Evolutionary conservation across 2,329 filamentous ascomycete species (phyloP), one percentile per base, ranked within the genome.

Genomic region (Plectosphaerella plurivora): DNA sequence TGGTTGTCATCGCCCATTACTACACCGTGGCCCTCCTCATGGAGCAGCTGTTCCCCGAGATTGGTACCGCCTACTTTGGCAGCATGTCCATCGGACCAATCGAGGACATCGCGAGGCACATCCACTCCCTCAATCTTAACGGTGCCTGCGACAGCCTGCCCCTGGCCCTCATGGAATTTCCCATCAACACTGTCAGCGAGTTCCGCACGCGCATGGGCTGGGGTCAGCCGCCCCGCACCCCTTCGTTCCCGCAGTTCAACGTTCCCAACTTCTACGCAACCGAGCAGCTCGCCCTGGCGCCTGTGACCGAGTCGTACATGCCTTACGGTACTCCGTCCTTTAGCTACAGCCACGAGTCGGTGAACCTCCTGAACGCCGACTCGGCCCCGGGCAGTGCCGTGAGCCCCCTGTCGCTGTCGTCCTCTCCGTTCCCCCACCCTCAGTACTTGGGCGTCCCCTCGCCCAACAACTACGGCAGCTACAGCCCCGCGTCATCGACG

Each of bases 1-100:
- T 97, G 59, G 78, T 96, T 50, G 86, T 95, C 56, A 85, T 97
- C 51, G 89, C 91, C 11, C 89, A 97, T 65, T 91, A 96, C 68
- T 97, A 96, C 72, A 92, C 90, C 1, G 84, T 91, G 16, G 91
- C 91, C 4, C 77, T 97, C 54, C 83, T 91, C 39, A 82, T 97
- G 71, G 92, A 97, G 71, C 89, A 91, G 15, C 80, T 97, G 55
- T 97, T 96, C 67, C 91, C 92, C 3, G 91, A 95, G 66, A 87
- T 97, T 60, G 92, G 91, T 46, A 87, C 91, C 18, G 87, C 91
- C 47, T 96, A 97, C 69, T 91, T 93, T 61, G 89, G 88, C 47
- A 88, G 86, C 60, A 77, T 96, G 59, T 87, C 89, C 15, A 81
- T 96, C 45, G 78, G 80, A 2, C 91, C 92, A 0, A 84, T 97